phyloP scores from a whole-genome alignment of 768 basidiomycete species.

The Podaxis sp. region DNA sequence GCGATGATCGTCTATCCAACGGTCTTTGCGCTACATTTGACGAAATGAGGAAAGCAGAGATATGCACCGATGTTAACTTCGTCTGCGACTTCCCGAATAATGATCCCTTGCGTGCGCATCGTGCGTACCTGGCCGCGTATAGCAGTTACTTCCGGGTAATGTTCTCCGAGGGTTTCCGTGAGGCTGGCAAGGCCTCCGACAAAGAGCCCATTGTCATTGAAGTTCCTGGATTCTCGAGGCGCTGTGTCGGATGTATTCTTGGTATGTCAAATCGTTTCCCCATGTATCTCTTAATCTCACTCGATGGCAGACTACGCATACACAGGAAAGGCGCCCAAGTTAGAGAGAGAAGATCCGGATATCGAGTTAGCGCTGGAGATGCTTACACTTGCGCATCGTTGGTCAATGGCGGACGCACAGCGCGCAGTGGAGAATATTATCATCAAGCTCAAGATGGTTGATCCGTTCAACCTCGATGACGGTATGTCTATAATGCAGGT shows the following conservation, averaged over 20 bases:
- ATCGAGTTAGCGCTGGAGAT: slow-evolving; percentile 2
- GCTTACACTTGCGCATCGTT: neutral
- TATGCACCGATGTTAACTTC: slow-evolving; percentile 35
- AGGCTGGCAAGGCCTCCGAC: slow-evolving; percentile 9
- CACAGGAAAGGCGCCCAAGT: neutral
- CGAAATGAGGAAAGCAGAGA: slow-evolving; percentile 29
- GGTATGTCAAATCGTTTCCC: neutral
- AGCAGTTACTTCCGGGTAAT: slow-evolving; percentile 32
- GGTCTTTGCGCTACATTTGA: slow-evolving; percentile 30
- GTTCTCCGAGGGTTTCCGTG: slow-evolving; percentile 27
- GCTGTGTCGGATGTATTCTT: slow-evolving; percentile 6
- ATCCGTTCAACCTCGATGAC: slow-evolving; percentile 2
- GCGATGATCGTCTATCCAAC: slow-evolving; percentile 15
- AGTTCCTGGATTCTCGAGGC: neutral
- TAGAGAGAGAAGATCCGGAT: neutral
- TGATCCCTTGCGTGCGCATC: slow-evolving; percentile 32
- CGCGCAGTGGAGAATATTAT: neutral
- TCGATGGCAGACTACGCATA: slow-evolving; percentile 1
- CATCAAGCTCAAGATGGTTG: slow-evolving; percentile 9
- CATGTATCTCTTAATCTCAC: neutral
- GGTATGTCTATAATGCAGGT: neutral
- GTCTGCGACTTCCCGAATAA: slow-evolving; percentile 27
- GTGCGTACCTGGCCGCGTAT: slow-evolving; percentile 35
- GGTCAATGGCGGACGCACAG: slow-evolving; percentile 8
- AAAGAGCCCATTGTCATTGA: neutral